Base-by-base conservation (phyloP, 2,329 filamentous ascomycete genomes). In the Golovinomyces cichoracearum region DNA sequence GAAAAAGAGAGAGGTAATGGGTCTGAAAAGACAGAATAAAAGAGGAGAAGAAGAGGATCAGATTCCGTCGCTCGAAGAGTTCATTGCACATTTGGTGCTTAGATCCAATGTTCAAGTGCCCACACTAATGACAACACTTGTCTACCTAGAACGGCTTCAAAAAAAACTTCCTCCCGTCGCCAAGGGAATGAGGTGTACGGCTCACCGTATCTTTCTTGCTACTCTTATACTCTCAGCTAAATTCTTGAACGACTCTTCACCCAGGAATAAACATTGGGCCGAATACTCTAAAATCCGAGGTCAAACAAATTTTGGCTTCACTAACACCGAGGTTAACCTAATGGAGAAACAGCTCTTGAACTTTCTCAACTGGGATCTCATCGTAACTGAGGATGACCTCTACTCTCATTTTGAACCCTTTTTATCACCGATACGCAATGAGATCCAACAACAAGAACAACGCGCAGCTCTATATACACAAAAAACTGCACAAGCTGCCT, bases 201-300 rank as follows among this genome's bases (percentile, higher is more conserved):
- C 88, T 44, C 90, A 98, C 69, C 81, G 90, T 58, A 95, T 98
- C 71, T 95, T 98, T 68, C 74, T 98, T 45, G 88, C 83, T 38
- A 70, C 82, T 15, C 76, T 88, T 55, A 90, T 90, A 60, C 70
- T 80, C 42, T 78, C 90, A 1, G 88, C 90, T 57, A 98, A 98
- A 77, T 94, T 94, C 64, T 74, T 95, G 57, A 95, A 98, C 64
- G 90, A 95, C 70, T 93, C 85, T 52, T 94, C 85, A 12, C 90
- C 90, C 53, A 95, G 95, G 78, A 98, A 98, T 75, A 95, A 95
- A 77, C 90, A 98, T 72, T 98, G 90, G 90, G 86, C 90, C 55
- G 80, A 78, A 59, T 98, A 95, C 70, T 93, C 81, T 51, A 68
- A 78, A 58, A 78, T 93, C 57, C 72, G 71, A 10, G 66, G 70